Conservation (phyloP, 768 basidiomycete genomes). For the Lactarius hatsudake region DNA sequence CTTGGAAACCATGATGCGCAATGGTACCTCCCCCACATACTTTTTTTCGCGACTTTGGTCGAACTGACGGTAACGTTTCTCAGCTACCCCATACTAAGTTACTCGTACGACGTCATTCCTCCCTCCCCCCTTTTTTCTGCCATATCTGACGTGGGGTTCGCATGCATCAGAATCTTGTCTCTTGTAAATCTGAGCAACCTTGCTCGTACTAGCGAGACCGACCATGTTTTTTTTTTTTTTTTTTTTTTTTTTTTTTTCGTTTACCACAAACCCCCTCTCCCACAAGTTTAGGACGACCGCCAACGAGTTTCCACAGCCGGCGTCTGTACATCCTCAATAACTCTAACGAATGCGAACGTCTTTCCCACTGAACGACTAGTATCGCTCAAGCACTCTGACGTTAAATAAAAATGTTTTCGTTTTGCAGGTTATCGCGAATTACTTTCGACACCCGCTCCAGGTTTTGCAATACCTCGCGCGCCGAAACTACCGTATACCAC, state of each 20-base stretch:
- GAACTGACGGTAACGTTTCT: not conserved
- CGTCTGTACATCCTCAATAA: not conserved
- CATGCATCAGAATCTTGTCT: not conserved
- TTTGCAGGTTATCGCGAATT: not conserved
- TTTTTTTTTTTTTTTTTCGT: not conserved
- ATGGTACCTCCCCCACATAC: not conserved
- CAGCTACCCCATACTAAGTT: slow-evolving; percentile 1
- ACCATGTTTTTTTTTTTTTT: not conserved
- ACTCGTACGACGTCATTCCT: not conserved
- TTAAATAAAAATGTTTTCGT: not conserved
- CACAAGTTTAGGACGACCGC: not conserved
- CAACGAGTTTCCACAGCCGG: not conserved
- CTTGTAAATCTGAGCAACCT: slow-evolving; percentile 5
- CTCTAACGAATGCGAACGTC: slow-evolving; percentile 4
- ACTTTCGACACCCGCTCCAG: slow-evolving; percentile 6
- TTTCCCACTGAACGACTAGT: not conserved
- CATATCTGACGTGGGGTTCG: not conserved
- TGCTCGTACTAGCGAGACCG: not conserved
- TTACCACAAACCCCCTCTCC: not conserved
- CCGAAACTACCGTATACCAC: not conserved
- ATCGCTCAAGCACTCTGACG: not conserved
- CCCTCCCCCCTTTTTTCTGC: too few relatives aligned
- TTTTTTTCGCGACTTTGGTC: not conserved
- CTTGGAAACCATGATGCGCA: not conserved
- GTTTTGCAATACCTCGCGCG: not conserved